Conservation (phyloP, 345 rosid species). For the Streptanthus diversifolius region DNA sequence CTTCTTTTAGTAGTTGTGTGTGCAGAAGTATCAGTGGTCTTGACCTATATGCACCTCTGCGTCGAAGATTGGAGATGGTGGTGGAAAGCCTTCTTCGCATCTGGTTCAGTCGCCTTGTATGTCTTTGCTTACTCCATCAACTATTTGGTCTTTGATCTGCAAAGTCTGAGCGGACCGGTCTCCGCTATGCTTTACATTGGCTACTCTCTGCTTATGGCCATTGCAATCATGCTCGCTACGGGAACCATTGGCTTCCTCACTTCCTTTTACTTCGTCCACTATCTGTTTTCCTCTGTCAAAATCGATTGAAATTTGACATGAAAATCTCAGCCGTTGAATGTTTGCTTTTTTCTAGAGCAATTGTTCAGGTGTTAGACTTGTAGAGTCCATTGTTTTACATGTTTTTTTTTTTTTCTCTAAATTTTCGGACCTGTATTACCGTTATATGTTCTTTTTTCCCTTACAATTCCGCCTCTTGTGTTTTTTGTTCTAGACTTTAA, state of each 20-base stretch:
- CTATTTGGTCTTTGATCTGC: slow-evolving; percentile 72
- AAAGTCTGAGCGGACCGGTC: slow-evolving; percentile 75
- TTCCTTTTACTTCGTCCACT: slow-evolving; percentile 78
- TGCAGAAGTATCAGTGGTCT: slow-evolving; percentile 77
- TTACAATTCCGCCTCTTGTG: background rate
- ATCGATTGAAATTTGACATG: slow-evolving; percentile 48
- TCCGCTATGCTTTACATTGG: slow-evolving; percentile 76
- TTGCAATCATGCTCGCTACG: slow-evolving; percentile 75
- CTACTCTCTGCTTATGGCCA: slow-evolving; percentile 67
- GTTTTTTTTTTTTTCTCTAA: background rate
- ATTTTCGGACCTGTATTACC: slow-evolving; percentile 5
- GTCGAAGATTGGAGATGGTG: slow-evolving; percentile 92
- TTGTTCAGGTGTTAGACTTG: slow-evolving; percentile 27
- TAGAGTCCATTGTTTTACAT: slow-evolving; percentile 27
- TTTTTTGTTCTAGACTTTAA: slow-evolving; percentile 8
- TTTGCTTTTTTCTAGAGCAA: slow-evolving; percentile 14
- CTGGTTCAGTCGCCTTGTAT: slow-evolving; percentile 78
- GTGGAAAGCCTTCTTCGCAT: slow-evolving; percentile 89
- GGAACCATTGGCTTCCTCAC: slow-evolving; percentile 77
- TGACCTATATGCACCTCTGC: slow-evolving; percentile 82
- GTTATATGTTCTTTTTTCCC: background rate
- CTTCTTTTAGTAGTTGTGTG: slow-evolving; percentile 60
- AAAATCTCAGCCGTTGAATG: slow-evolving; percentile 24
- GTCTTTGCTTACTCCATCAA: slow-evolving; percentile 74
- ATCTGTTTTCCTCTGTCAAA: slow-evolving; percentile 80